Base-by-base conservation (phyloP, 2,329 filamentous ascomycete species). In the Knufia fluminis region DNA sequence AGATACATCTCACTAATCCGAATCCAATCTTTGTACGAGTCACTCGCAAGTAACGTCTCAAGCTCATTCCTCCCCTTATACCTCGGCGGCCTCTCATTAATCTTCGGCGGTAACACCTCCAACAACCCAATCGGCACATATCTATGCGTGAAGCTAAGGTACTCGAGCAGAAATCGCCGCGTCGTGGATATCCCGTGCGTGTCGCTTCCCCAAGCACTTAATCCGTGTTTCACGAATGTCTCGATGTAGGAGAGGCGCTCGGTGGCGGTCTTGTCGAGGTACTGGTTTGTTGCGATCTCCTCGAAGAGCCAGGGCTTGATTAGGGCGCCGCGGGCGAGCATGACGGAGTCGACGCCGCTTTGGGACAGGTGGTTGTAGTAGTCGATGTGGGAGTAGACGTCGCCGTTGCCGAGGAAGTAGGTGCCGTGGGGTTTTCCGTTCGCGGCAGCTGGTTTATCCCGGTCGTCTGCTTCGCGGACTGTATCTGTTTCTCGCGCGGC, bases 1-100 rank as follows among this genome's bases (percentile, higher is more conserved):
- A 98, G 76, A 73, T 94, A 98, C 89, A 98, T 97, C 66, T 98
- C 92, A 66, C 91, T 95, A 52, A 98, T 94, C 73, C 95, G 97
- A 66, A 98, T 89, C 92, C 92, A 98, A 67, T 98, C 92, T 70
- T 84, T 85, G 71, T 94, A 96, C 68, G 97, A 89, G 55, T 80
- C 79, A 68, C 89, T 96, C 12, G 83, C 83, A 69, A 98, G 76
- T 57, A 98, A 71, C n/a, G 87, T 94, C 76, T 98, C 92, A 63
- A 98, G 68, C 48, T 98, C 92, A 67, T 92, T 84, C 51, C 92
- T 76, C 17, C 91, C 90, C 59, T 74, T 78, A 64, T 85, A 98
- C 40, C 81, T 80, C 4, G 91, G 91, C 42, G 92, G 87, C 17
- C 92, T 76, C 64, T 98, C 91, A 61, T 96, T 89, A 46, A 98